These are phyloP conservation scores for Epicoccum sorghinum DNA, from an alignment of 2,329 filamentous ascomycete genomes.

Conservation along the genomic window DNA sequence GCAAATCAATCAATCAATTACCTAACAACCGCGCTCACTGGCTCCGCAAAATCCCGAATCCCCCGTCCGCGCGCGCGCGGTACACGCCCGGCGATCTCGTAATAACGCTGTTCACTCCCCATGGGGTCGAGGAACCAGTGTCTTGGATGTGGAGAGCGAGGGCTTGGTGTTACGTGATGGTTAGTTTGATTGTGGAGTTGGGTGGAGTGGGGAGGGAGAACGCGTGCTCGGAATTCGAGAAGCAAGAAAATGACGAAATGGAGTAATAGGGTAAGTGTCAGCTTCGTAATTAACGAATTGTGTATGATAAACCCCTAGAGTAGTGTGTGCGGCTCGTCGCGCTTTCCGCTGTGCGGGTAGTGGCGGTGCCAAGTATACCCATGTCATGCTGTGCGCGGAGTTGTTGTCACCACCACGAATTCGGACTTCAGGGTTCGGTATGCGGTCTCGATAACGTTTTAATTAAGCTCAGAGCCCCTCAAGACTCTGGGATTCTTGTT, in stretches of 20 bases:
- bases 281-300: background rate
- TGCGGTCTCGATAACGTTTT: slow-evolving; percentile 7
- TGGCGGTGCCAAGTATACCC: slow-evolving; percentile 7
- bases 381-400: background rate
- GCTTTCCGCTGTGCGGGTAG: background rate
- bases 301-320: background rate
- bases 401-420: background rate
- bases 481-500: slow-evolving; percentile 6
- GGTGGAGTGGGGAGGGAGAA: background rate
- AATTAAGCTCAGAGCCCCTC: slow-evolving; percentile 6
- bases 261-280: background rate
- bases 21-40: slow-evolving; percentile 1
- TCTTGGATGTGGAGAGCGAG: slow-evolving; percentile 6
- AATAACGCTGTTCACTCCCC: slow-evolving; percentile 8
- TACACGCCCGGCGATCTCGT: slow-evolving; percentile 1
- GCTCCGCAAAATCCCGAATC: background rate
- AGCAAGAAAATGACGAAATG: background rate
- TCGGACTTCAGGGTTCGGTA: background rate
- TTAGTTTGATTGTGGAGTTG: background rate
- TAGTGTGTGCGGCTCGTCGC: background rate
- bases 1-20: slow-evolving; percentile 4
- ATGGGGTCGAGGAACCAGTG: slow-evolving; percentile 1
- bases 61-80: slow-evolving; percentile 6
- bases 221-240: background rate
- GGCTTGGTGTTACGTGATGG: slow-evolving; percentile 16